A percentile compares a stretch with the other conserved stretches of the same genome.
These are phyloP conservation scores for Ceratopteris richardii DNA, from an alignment of 75 land plant species.

Conservation along the genomic window DNA sequence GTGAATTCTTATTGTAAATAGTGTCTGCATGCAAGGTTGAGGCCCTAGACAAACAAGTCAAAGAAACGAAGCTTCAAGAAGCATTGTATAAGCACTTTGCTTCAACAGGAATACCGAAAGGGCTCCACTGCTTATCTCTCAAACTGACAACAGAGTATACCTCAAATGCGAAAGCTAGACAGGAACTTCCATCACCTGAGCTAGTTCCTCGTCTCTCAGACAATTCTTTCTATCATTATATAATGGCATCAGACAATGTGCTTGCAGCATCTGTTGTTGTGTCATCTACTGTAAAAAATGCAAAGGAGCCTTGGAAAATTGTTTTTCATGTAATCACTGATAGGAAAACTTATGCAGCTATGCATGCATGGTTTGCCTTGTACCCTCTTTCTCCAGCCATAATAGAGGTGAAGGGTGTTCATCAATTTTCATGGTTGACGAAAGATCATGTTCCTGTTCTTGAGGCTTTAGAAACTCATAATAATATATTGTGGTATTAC, in stretches of 20 bases:
- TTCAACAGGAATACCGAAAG: slow-evolving; percentile 85
- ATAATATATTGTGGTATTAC: slow-evolving; percentile 62
- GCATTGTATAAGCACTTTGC: slow-evolving; percentile 84
- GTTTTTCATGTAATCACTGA: slow-evolving; percentile 85
- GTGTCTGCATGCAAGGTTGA: slow-evolving; percentile 45
- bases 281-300: slow-evolving; percentile 46
- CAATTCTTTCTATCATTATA: slow-evolving; percentile 58
- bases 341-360: slow-evolving; percentile 95
- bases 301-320: slow-evolving; percentile 41
- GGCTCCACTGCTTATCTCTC: slow-evolving; percentile 79
- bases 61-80: slow-evolving; percentile 73
- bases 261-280: slow-evolving; percentile 83
- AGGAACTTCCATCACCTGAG: slow-evolving; percentile 76
- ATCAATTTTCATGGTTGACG: slow-evolving; percentile 91
- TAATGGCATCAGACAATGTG: slow-evolving; percentile 71
- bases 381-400: slow-evolving; percentile 69
- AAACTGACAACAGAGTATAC: slow-evolving; percentile 92
- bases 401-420: slow-evolving; percentile 83
- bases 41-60: slow-evolving; percentile 48
- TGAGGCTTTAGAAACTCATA: slow-evolving; percentile 76
- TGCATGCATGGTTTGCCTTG: slow-evolving; percentile 97
- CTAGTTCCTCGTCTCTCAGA: slow-evolving; percentile 57
- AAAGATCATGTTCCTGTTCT: slow-evolving; percentile 87
- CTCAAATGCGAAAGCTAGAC: slow-evolving; percentile 84
- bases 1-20: background rate